Conservation (phyloP, 257 asterid species). For the Anisodus acutangulus region DNA sequence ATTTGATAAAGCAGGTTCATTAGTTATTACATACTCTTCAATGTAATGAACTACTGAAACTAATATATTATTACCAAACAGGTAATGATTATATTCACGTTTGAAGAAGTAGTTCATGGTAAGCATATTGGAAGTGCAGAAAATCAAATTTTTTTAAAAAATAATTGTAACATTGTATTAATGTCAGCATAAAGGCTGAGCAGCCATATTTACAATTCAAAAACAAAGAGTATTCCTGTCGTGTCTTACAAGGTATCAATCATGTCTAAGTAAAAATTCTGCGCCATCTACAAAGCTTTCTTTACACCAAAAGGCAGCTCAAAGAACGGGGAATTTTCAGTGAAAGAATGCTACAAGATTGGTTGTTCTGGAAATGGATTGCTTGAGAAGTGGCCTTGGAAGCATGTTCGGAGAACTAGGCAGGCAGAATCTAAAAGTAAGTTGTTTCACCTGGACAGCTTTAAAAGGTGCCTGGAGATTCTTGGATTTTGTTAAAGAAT, state of each 20-base stretch:
- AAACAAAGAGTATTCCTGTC: background rate
- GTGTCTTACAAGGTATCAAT: slow-evolving; percentile 19
- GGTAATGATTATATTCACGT: slow-evolving; percentile 9
- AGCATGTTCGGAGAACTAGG: too few species aligned
- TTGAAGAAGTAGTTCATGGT: slow-evolving; percentile 6
- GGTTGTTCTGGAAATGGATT: too few species aligned
- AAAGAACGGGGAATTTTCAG: background rate
- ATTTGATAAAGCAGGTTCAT: slow-evolving; percentile 20
- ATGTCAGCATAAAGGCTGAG: background rate
- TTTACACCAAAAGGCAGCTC: background rate
- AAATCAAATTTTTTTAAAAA: background rate
- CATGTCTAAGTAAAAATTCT: background rate
- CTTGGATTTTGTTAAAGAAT: too few species aligned
- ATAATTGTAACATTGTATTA: background rate
- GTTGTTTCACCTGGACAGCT: too few species aligned
- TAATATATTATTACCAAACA: slow-evolving; percentile 14
- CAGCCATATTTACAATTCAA: slow-evolving; percentile 2
- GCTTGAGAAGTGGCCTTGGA: too few species aligned
- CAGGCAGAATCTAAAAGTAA: too few species aligned
- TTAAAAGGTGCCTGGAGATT: too few species aligned
- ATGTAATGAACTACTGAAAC: slow-evolving; percentile 9
- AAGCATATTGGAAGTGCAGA: slow-evolving; percentile 12
- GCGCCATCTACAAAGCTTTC: background rate
- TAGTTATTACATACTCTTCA: slow-evolving; percentile 3
- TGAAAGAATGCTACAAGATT: too few species aligned